phyloP scores from a whole-genome alignment of 2,329 filamentous ascomycete genomes.

The Botryosphaeria dothidea region DNA sequence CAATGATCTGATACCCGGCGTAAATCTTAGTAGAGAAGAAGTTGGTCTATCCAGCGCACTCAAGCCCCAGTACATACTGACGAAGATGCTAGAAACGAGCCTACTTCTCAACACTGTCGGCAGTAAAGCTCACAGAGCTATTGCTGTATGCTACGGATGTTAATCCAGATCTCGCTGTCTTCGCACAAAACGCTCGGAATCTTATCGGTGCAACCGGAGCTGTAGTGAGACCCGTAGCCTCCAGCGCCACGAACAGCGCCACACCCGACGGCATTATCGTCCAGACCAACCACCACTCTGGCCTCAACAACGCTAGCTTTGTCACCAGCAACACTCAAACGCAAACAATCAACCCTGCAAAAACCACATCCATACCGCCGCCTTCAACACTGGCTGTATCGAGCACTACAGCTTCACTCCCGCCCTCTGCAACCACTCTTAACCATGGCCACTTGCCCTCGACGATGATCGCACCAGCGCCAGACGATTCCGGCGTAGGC shows the following conservation, averaged over 20 bases:
- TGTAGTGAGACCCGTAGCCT: conserved; percentile 5
- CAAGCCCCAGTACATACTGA: conserved; percentile 23
- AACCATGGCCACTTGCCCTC: not conserved
- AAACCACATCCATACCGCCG: conserved; percentile 20
- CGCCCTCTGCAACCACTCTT: not conserved
- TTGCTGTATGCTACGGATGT: conserved; percentile 62
- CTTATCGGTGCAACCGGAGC: conserved; percentile 24
- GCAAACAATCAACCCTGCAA: conserved; percentile 20
- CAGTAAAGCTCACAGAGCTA: conserved; percentile 63
- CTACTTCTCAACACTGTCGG: conserved; percentile 64
- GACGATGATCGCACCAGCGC: not conserved
- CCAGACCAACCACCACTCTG: not conserved
- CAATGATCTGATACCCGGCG: conserved; percentile 40
- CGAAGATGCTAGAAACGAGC: conserved; percentile 54
- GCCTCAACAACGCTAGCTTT: conserved; percentile 11
- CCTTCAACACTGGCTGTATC: conserved; percentile 16
- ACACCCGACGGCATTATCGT: conserved; percentile 21
- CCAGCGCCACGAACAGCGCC: conserved; percentile 20
- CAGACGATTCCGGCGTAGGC: not conserved
- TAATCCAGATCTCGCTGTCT: conserved; percentile 67
- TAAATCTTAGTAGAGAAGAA: conserved; percentile 43
- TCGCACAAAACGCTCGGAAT: conserved; percentile 44
- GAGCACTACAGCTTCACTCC: not conserved
- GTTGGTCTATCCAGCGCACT: conserved; percentile 31
- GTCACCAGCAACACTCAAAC: not conserved